Evolutionary conservation across 805 yeast species (phyloP), one percentile per base, ranked within the genome.

Genomic region (Candida glaebosa): DNA sequence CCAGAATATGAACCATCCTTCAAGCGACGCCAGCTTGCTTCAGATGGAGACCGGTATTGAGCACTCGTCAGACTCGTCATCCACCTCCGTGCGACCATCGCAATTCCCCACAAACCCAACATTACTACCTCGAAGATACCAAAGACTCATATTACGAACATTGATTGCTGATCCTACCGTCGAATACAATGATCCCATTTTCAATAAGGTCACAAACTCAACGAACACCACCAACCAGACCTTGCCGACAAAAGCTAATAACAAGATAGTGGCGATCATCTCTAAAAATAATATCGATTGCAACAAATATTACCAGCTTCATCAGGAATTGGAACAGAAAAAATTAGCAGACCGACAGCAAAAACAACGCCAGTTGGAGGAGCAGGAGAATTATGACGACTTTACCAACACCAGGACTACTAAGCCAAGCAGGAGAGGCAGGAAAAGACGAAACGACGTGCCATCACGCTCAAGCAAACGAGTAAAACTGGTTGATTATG

Each of bases 181-280:
- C 8, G 38, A 35, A 10, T 35, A 20, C n/a, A 35, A 35, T 17
- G 38, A 35, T 35, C 38, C 38, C 6, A 24, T 35, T 20, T 35
- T 35, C 25, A 35, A 35, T 24, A 24, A 19, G 4, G 17, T 35
- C 9, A 14, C 38, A 9, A 17, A 22, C 18, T 24, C 38, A 7
- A 14, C 7, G 8, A 8, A 8, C 12, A 10, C 9, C 5, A 5
- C 7, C 14, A 28, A 28, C 12, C 31, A 6, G 16, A 14, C n/a
- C 14, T 14, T 28, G n/a, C 5, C 16, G 14, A 5, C 31, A 28
- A 28, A 14, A 28, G 9, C 31, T 5, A 28, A 28, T 28, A 28
- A 14, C 14, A 28, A 28, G 14, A 28, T 28, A 12, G 17, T n/a
- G 19, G 31, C 17, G 19, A 14, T 14, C 14, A 24, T 35, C 24